Base-by-base conservation (phyloP, 2,329 filamentous ascomycete genomes). In the Neonectria faginata region DNA sequence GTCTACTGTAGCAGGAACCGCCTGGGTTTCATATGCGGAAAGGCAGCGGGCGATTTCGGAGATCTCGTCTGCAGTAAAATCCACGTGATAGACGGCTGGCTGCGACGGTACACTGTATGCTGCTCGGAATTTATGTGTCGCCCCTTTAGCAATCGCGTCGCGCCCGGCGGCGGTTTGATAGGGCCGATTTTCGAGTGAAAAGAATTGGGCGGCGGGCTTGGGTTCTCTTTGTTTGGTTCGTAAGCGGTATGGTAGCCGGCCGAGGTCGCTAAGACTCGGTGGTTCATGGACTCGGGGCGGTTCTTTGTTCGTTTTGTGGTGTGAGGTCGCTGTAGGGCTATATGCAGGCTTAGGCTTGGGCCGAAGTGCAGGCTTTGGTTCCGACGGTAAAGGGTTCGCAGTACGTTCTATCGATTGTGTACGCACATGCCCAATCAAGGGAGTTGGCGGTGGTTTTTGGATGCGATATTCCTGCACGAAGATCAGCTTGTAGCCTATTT, bases 21-120 rank as follows among this genome's bases (percentile, higher is more conserved):
- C 47, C 5, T 56, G n/a, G 1, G 65, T 41, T n/a, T 73, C 39
- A 27, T 67, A 66, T 7, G 25, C 55, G 5, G 66, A 67, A n/a
- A 77, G 50, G 5, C 61, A 57, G n/a, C 60, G 57, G 18, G 72
- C 60, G 18, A 79, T 73, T 16, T 70, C 27, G 29, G 61, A 57
- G 9, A 82, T 67, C 62, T 86, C 84, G 1, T 78, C 73, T 0
- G 64, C 47, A 0, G 76, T 75, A 45, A 86, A 85, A 68, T 85
- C 84, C 7, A 84, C 81, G 64, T 86, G 84, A 18, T 83, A 78
- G 0, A 77, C 68, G 3, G 47, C 53, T 16, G 68, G 70, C 9
- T 69, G 52, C 8, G 59, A 45, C 10, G 42, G 25, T 18, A 57
- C 45, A 18, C 65, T 58, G 10, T 20, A 57, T 42, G 44, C 33